phyloP scores from a whole-genome alignment of 495 filamentous ascomycete genomes.

The Neurospora cerealis region DNA sequence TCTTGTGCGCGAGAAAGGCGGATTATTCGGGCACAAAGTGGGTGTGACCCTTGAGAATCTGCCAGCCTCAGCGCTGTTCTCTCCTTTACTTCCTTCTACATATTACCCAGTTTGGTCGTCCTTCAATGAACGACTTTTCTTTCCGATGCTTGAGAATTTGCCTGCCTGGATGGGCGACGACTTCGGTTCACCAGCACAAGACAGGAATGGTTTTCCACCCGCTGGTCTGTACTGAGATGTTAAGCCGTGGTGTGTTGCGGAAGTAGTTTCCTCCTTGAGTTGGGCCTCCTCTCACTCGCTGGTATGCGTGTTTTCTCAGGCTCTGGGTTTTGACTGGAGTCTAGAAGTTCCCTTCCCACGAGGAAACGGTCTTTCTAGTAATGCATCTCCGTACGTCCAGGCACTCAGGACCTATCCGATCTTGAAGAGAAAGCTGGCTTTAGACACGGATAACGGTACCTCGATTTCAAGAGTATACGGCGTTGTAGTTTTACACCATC shows the following conservation, averaged over 20 bases:
- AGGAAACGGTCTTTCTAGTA: neutral
- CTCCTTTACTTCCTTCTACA: conserved; percentile 28
- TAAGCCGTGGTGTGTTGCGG: neutral
- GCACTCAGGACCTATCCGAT: neutral
- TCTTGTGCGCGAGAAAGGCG: conserved; percentile 28
- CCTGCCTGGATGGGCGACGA: neutral
- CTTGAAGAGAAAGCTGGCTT: neutral
- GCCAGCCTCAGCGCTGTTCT: conserved; percentile 31
- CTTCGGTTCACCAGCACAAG: neutral
- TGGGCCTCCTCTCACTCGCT: neutral
- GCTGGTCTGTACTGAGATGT: neutral
- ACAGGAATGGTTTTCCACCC: neutral
- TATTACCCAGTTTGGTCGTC: neutral
- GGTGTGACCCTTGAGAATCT: conserved; percentile 18
- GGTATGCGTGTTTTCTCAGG: neutral
- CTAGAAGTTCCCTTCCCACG: neutral
- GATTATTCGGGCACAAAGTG: conserved; percentile 21
- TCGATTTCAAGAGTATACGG: neutral
- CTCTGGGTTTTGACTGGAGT: neutral
- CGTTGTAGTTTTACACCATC: neutral
- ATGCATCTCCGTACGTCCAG: neutral
- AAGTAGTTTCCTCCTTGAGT: neutral
- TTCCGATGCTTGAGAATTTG: neutral
- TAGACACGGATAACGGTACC: neutral
- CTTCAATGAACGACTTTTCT: neutral